phyloP scores from a whole-genome alignment of 2,329 filamentous ascomycete species.

The Onygenales sp. region DNA sequence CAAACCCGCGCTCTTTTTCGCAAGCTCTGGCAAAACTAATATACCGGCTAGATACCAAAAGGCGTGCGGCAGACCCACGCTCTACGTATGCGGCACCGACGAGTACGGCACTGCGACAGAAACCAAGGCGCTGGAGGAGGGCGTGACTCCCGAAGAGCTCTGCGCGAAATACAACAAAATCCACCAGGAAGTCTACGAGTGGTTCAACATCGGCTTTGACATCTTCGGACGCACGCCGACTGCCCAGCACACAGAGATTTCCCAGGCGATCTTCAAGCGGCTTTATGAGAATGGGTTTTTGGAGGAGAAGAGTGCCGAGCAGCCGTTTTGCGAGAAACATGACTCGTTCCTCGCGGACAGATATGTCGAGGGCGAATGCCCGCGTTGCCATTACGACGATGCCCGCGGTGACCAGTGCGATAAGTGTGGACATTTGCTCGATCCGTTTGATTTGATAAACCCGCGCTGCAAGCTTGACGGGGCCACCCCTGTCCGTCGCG shows the following conservation, averaged over 20 bases:
- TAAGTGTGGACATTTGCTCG: slow-evolving; percentile 62
- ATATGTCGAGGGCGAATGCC: slow-evolving; percentile 44
- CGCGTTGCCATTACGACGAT: slow-evolving; percentile 51
- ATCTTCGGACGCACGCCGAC: slow-evolving; percentile 92
- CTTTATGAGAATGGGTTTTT: slow-evolving; percentile 84
- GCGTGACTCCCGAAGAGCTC: slow-evolving; percentile 69
- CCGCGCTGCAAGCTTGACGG: slow-evolving; percentile 88
- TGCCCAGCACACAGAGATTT: slow-evolving; percentile 78
- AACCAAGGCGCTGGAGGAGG: slow-evolving; percentile 87
- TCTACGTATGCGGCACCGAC: slow-evolving; percentile 58
- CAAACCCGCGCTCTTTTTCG: neutral
- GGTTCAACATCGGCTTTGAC: slow-evolving; percentile 93
- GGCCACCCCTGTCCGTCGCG: slow-evolving; percentile 64
- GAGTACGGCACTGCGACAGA: slow-evolving; percentile 95
- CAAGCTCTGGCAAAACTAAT: neutral
- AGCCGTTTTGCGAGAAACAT: slow-evolving; percentile 81
- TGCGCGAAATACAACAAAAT: slow-evolving; percentile 89
- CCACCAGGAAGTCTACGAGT: slow-evolving; percentile 85
- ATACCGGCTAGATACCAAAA: slow-evolving; percentile 11
- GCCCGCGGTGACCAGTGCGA: slow-evolving; percentile 68
- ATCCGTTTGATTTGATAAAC: slow-evolving; percentile 67
- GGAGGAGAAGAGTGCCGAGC: slow-evolving; percentile 75
- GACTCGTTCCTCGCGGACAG: slow-evolving; percentile 35
- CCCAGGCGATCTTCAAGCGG: slow-evolving; percentile 80
- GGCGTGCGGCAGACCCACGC: slow-evolving; percentile 13